A percentile compares a stretch with the other conserved stretches of the same genome.
phyloP scores from a whole-genome alignment of 129 eudicot genomes.

The Arctium minus region DNA sequence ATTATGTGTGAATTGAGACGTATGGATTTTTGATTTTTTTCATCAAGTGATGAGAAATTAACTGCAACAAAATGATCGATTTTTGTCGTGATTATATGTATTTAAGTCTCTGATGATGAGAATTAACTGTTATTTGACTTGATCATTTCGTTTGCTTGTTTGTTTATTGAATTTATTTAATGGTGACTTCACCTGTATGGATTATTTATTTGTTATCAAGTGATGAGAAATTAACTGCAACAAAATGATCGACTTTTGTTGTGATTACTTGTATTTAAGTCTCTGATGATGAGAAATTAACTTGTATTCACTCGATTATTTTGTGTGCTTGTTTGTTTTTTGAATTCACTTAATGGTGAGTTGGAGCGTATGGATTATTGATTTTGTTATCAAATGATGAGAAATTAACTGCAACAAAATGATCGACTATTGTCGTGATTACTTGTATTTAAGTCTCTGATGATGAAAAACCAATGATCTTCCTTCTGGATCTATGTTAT shows the following conservation, averaged over 20 bases:
- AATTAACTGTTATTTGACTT: not conserved
- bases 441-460: constrained; percentile 35
- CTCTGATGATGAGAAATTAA: constrained; percentile 21
- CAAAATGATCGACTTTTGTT: constrained; percentile 22
- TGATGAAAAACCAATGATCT: not conserved
- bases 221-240: constrained; percentile 30
- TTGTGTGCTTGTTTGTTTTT: not conserved
- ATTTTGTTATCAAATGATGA: constrained; percentile 13
- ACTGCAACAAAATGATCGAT: constrained; percentile 35
- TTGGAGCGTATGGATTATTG: not conserved
- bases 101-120: constrained; percentile 30
- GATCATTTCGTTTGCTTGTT: not conserved
- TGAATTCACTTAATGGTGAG: not conserved
- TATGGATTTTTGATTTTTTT: not conserved
- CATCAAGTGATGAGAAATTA: constrained; percentile 17
- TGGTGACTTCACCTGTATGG: not conserved
- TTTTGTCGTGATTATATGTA: constrained; percentile 20
- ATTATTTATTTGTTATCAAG: not conserved
- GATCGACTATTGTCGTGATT: constrained; percentile 26
- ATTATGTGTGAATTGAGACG: not conserved
- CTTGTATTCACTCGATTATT: not conserved
- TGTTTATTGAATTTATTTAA: not conserved
- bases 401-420: constrained; percentile 32
- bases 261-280: constrained; percentile 29
- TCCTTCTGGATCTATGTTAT: not conserved